A percentile compares a stretch with the other conserved stretches of the same genome.
Evolutionary conservation across 805 yeast species (phyloP).

Genomic region (Lipomyces orientalis): DNA sequence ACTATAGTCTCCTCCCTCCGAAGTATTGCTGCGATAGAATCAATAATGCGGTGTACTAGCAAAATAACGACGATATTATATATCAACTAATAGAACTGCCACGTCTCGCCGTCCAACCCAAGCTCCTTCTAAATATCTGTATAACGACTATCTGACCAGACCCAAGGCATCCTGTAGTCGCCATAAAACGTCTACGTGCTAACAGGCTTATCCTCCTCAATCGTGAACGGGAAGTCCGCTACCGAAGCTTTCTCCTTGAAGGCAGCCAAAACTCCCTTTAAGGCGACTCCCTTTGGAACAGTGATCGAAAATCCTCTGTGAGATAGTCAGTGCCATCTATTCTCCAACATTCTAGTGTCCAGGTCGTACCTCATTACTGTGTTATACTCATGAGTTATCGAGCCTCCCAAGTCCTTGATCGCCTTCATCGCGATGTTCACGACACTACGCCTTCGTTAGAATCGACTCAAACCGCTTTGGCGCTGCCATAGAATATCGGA

Average conservation of each 20-base stretch:
- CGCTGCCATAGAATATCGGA: not conserved
- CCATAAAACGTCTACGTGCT: slow-evolving; percentile 7
- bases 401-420: slow-evolving; percentile 29
- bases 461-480: not conserved
- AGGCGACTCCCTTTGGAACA: slow-evolving; percentile 20
- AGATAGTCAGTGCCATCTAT: not conserved
- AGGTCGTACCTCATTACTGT: slow-evolving; percentile 27
- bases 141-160: not conserved
- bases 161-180: not conserved
- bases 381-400: slow-evolving; percentile 30
- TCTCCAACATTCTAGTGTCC: not conserved
- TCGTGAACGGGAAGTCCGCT: slow-evolving; percentile 23
- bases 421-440: slow-evolving; percentile 24
- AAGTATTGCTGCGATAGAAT: not conserved
- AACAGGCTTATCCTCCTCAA: slow-evolving; percentile 35
- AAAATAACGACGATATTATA: not conserved
- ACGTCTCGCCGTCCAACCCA: not conserved
- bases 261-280: slow-evolving; percentile 19
- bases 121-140: not conserved
- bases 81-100: not conserved
- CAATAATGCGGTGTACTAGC: not conserved
- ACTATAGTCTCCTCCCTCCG: not conserved
- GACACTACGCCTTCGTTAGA: slow-evolving; percentile 12
- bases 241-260: slow-evolving; percentile 9
- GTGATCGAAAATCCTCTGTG: slow-evolving; percentile 32